A percentile compares a stretch with the other conserved stretches of the same genome.
These are phyloP conservation scores for Cystobasidiopsis lactophilus DNA, from an alignment of 768 basidiomycete genomes.

Conservation along the genomic window DNA sequence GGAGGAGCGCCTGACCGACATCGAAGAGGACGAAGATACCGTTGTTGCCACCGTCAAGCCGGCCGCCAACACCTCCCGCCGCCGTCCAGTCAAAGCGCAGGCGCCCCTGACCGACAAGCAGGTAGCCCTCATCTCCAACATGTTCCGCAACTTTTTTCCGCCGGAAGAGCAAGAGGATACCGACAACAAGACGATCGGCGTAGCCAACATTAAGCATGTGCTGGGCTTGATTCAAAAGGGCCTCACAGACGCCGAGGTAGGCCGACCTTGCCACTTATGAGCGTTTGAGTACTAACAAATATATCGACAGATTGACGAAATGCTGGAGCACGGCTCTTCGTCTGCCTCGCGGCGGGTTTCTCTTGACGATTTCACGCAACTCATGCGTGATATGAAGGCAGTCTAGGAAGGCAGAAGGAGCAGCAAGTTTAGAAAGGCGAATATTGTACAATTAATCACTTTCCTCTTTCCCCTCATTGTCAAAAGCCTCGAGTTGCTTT, in stretches of 20 bases:
- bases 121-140: conserved; percentile 4
- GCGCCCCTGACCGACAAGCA: conserved; percentile 1
- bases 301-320: conserved; percentile 16
- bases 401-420: neutral
- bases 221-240: conserved; percentile 14
- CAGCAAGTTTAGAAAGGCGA: too few relatives aligned
- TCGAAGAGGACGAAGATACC: conserved; percentile 3
- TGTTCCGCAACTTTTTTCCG: conserved; percentile 17
- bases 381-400: conserved; percentile 9
- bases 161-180: conserved; percentile 1
- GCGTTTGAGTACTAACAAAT: too few relatives aligned
- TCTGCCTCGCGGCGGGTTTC: conserved; percentile 3
- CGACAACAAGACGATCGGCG: conserved; percentile 4
- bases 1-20: neutral
- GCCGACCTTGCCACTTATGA: neutral
- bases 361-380: conserved; percentile 9
- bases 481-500: too few relatives aligned
- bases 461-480: neutral
- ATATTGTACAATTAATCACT: neutral
- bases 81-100: neutral
- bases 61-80: neutral
- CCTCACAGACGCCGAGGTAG: conserved; percentile 15
- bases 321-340: conserved; percentile 14
- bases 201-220: conserved; percentile 15
- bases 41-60: neutral